Base-by-base conservation (phyloP, 805 yeast species). In the Ogataea saltuana region DNA sequence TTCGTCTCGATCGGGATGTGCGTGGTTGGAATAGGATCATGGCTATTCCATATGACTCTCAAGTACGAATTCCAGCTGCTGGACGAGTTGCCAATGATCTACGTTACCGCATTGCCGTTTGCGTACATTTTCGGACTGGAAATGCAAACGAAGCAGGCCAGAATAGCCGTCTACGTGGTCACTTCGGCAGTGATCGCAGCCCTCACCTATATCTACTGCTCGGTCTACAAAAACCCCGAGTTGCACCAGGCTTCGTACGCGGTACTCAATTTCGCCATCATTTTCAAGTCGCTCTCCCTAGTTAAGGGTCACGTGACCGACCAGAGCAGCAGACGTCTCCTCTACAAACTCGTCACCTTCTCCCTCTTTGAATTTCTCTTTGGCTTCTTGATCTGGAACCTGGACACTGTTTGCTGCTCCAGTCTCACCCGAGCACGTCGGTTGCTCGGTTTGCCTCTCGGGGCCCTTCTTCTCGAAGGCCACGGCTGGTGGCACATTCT, bases 401-500 rank as follows among this genome's bases (percentile, higher is more conserved):
- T 87, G 52, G 97, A 89, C 61, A 86, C 85, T 31, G 84, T 83
- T 55, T 74, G 83, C 46, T 89, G 97, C 63, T 49, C 64, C n/a
- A 60, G 62, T 19, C 83, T 85, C 66, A 72, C 83, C 37, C 48
- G 64, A 6, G 59, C 76, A 6, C 74, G 96, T 58, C 74, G 91
- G 49, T 52, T 65, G 2, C 59, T 78, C 15, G 91, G 96, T 1
- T 75, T 85, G 68, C 97, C 97, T 2, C 76, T 83, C 44, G 97
- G 97, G 2, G 79, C 86, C 44, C 53, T 89, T 4, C 31, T 55
- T 3, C 70, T 90, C 23, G 97, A 89, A 62, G 81, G 90, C 18
- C 97, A 89, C 57, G 95, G 93, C 18, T 90, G 96, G 96, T 89
- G 97, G 97, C 97, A 89, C 59, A 67, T 85, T 20, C 69, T 85